Base-by-base conservation (phyloP, 495 filamentous ascomycete genomes). In the Penicillium canescens region DNA sequence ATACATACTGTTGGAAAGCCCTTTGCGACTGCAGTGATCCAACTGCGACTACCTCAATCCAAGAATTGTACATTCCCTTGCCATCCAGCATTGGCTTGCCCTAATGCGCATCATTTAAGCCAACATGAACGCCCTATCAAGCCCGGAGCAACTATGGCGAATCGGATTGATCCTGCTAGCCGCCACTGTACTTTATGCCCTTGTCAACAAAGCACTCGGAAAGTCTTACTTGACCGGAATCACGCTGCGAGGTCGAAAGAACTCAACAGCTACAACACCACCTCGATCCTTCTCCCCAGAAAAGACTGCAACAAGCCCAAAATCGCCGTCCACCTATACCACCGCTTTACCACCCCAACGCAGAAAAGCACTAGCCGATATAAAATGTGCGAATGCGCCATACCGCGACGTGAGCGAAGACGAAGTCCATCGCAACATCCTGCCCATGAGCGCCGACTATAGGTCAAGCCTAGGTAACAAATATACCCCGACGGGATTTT, bases 401-500 rank as follows among this genome's bases (percentile, higher is more conserved):
- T 54, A 55, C 48, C 46, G 52, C 8, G 66, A 71, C 9, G 56
- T 71, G 6, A 50, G 57, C 18, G 71, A 76, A 42, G 48, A 66
- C 18, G 63, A 74, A 13, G 56, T 76, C 49, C 52, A 55, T 26
- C 48, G 64, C 44, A 57, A 69, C 5, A 53, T 74, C 11, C 59
- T 82, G 6, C 73, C 79, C 23, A 78, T 79, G 68, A 70, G 68
- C 7, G 59, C 62, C 39, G 60, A 80, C 41, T 82, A 79, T 50
- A 52, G 54, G 21, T 57, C 58, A 11, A 74, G 71, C 56, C 59
- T 65, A 40, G 59, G 70, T 42, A 59, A 68, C 16, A 59, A 63
- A 33, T 84, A 78, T 50, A 87, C 82, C 0, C 74, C 82, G 0
- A 86, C 77, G 49, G 82, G 77, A 26, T 80, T 86, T 52, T 86